Base-by-base conservation (phyloP, 2,329 filamentous ascomycete species). In the Aspergillus neotritici region DNA sequence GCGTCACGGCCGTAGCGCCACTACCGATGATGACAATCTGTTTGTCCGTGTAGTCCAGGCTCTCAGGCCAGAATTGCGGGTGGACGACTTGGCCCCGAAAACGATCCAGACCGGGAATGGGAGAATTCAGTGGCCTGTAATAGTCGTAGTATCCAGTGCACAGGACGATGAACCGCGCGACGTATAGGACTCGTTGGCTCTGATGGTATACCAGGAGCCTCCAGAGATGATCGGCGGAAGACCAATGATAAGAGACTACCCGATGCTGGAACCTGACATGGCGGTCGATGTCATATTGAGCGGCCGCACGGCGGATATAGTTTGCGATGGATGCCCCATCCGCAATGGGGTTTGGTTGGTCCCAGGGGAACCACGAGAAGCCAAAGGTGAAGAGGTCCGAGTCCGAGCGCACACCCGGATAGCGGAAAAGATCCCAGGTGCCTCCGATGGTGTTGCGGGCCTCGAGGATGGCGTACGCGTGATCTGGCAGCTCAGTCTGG, bases 1-100 rank as follows among this genome's bases (percentile, higher is more conserved):
- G 71, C 0, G 86, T 90, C 35, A 89, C 67, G 8, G 86, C 82
- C 0, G 87, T 91, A 3, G 86, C 86, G 3, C 87, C 87, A 10
- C 78, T 83, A 8, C 86, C 86, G 48, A 90, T 77, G 43, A 89
- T 70, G 36, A 86, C 74, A 25, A 90, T 72, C 21, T 77, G 74
- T 63, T 87, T 86, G 60, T 71, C 71, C 5, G 70, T 65, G 58
- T 82, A 81, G 57, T 84, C 76, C 37, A 83, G 66, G 29, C 79
- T 73, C 37, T 80, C 66, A 0, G 83, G 82, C 85, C 85, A 88
- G 62, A 84, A 86, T 54, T 86, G 83, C 1, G 83, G 82, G 47
- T 86, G 82, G 3, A 84, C 68, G 5, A 78, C 68, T 14, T 68
- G 60, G 16, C 83, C 82, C 36, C 73, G 59, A 65, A 87, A 87